Evolutionary conservation across 495 filamentous ascomycete genomes (phyloP).

Genomic region (Neurospora sp.): DNA sequence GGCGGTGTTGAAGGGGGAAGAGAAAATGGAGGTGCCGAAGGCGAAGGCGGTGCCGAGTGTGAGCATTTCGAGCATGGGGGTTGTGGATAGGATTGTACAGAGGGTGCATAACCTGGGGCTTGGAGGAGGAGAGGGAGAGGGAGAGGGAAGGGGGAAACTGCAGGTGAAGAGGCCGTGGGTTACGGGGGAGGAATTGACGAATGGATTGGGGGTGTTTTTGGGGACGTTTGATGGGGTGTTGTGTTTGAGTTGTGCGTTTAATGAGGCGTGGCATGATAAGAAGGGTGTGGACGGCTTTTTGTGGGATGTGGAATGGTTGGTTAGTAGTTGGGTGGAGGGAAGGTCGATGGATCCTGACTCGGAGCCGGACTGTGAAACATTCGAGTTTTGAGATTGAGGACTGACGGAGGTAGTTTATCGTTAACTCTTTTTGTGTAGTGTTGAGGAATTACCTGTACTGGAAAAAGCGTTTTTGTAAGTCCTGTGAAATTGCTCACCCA

Average conservation of each 20-base stretch:
- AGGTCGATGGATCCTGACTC: neutral
- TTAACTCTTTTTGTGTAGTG: too few relatives aligned
- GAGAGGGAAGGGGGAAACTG: conserved; percentile 11
- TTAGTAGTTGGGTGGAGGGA: neutral
- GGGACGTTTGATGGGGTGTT: conserved; percentile 25
- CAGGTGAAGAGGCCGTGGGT: conserved; percentile 30
- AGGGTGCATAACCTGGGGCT: neutral
- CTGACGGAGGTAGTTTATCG: too few relatives aligned
- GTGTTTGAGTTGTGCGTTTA: conserved; percentile 28
- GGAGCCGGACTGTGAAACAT: neutral
- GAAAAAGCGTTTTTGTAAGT: too few relatives aligned
- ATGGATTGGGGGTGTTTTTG: conserved; percentile 29
- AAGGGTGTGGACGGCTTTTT: conserved; percentile 21
- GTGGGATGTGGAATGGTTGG: neutral
- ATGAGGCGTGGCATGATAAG: conserved; percentile 27
- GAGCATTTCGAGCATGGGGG: conserved; percentile 31
- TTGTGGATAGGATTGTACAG: conserved; percentile 20
- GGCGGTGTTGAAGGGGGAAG: neutral
- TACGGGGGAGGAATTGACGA: conserved; percentile 30
- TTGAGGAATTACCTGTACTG: too few relatives aligned
- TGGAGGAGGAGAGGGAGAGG: too few relatives aligned
- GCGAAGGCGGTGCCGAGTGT: conserved; percentile 23
- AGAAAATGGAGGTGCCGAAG: conserved; percentile 16
- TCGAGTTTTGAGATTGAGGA: too few relatives aligned
- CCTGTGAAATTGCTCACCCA: too few relatives aligned